Evolutionary conservation across 2,329 filamentous ascomycete genomes (phyloP).

Genomic region (Fusarium decemcellulare): DNA sequence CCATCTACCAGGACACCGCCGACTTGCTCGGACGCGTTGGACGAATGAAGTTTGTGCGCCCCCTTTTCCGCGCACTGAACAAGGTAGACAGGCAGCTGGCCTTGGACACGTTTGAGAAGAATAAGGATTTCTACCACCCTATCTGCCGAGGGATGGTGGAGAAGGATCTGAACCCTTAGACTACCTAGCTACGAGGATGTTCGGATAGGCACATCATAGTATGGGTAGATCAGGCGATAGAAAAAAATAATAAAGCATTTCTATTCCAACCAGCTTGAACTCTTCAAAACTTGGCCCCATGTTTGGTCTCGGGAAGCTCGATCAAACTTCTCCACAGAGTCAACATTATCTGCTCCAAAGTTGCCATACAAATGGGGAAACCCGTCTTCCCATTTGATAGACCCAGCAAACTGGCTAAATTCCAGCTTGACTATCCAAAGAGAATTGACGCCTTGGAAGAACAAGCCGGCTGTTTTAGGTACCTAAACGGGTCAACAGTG

Average conservation of each 20-base stretch:
- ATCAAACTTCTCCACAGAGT: constrained; percentile 61
- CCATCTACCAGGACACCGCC: constrained; percentile 78
- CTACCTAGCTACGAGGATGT: neutral
- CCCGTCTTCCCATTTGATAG: constrained; percentile 69
- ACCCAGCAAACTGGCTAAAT: constrained; percentile 58
- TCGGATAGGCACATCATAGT: neutral
- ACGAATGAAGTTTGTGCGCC: constrained; percentile 97
- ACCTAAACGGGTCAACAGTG: constrained; percentile 50
- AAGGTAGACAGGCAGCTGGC: constrained; percentile 82
- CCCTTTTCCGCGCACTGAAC: constrained; percentile 83
- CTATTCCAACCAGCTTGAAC: constrained; percentile 59
- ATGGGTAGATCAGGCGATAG: constrained; percentile 3
- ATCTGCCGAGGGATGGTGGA: constrained; percentile 90
- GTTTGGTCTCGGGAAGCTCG: constrained; percentile 56
- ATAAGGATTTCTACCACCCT: constrained; percentile 95
- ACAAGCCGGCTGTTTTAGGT: constrained; percentile 60
- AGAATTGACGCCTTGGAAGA: constrained; percentile 55
- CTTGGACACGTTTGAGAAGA: constrained; percentile 85
- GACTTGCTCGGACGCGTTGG: constrained; percentile 86
- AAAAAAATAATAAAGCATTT: neutral
- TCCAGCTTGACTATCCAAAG: constrained; percentile 70
- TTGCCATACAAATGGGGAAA: constrained; percentile 74
- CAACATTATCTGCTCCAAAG: constrained; percentile 67
- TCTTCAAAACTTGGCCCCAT: constrained; percentile 63
- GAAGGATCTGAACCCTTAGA: constrained; percentile 77